Conservation (phyloP, 2,329 filamentous ascomycete genomes). For the Aspergillus bombycis region DNA sequence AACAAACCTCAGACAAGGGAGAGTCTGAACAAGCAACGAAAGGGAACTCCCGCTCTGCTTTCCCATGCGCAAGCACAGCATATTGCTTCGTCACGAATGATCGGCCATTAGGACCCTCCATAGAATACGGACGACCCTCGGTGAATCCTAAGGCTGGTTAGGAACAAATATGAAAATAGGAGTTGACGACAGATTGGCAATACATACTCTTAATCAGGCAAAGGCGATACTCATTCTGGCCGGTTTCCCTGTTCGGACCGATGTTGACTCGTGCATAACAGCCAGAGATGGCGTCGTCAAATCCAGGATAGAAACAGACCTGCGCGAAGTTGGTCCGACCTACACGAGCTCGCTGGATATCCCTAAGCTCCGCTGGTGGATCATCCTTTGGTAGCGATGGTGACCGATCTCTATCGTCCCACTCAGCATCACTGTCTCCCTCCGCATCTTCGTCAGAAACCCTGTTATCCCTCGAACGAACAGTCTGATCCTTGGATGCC, state of each 20-base stretch:
- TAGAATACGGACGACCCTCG: slow-evolving; percentile 79
- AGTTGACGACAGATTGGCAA: not conserved
- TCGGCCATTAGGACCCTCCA: slow-evolving; percentile 74
- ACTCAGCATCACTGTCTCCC: slow-evolving; percentile 79
- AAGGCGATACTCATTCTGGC: slow-evolving; percentile 82
- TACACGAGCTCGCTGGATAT: slow-evolving; percentile 81
- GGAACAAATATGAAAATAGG: not conserved
- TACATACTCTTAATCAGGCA: slow-evolving; percentile 77
- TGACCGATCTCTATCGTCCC: slow-evolving; percentile 62
- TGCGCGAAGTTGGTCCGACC: slow-evolving; percentile 84
- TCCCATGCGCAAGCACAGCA: slow-evolving; percentile 77
- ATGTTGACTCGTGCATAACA: slow-evolving; percentile 86
- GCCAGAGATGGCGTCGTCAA: slow-evolving; percentile 77
- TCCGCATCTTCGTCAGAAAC: slow-evolving; percentile 66
- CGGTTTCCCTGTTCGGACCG: slow-evolving; percentile 72
- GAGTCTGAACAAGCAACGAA: slow-evolving; percentile 90
- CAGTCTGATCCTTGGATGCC: slow-evolving; percentile 56
- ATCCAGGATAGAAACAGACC: slow-evolving; percentile 90
- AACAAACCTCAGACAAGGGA: slow-evolving; percentile 74
- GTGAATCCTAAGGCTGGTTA: slow-evolving; percentile 64
- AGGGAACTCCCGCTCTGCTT: slow-evolving; percentile 80
- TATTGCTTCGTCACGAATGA: slow-evolving; percentile 85
- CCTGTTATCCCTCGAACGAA: slow-evolving; percentile 64
- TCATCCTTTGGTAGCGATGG: slow-evolving; percentile 62
- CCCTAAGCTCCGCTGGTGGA: slow-evolving; percentile 71